Evolutionary conservation across 306 rosid species (phyloP), one percentile per base, ranked within the genome.

Genomic region (Vicia villosa): DNA sequence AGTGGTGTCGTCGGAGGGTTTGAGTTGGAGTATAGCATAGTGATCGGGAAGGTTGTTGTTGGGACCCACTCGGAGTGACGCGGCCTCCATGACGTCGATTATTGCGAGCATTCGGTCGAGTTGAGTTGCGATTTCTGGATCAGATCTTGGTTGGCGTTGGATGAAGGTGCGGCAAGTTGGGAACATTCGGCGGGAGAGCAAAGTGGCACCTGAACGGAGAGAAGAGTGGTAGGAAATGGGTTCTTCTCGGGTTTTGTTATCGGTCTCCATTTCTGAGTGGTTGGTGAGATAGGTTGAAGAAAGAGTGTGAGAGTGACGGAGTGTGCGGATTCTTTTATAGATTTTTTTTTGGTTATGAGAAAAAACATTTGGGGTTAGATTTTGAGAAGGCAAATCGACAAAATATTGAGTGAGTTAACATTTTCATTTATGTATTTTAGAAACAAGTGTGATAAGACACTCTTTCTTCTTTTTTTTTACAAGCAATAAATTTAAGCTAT

Each of bases 1-100:
- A 0, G 2, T 26, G 3, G 83, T 7, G 38, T 34, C 30, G 36
- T 77, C 83, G 10, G 41, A 43, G 1, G 72, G 84, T 16, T 30
- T 45, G 59, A 88, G 37, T 4, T 79, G 81, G 37, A 88, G 85
- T 9, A 88, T 19, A 63, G 87, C 36, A 68, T 67, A 82, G 87
- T 83, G 81, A 76, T 88, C 88, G 1, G 45, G 52, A 7, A 34
- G 70, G 8, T 5, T 64, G 9, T 43, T 66, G 16, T 22, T 3
- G 24, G 42, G 54, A 19, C n/a, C 5, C 32, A 63, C 37, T 42
- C 72, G 72, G 37, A 12, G 64, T 4, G 50, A 50, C 6, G 84
- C 61, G 5, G 89, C 84, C 9, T 40, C 46, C 1, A 83, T 76
- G 2, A 85, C 84, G 10, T 84, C 79, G 0, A 79, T 80, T 3